These are phyloP conservation scores for Boletus pseudo-olivaceus DNA, from an alignment of 768 basidiomycete species.

Conservation along the genomic window DNA sequence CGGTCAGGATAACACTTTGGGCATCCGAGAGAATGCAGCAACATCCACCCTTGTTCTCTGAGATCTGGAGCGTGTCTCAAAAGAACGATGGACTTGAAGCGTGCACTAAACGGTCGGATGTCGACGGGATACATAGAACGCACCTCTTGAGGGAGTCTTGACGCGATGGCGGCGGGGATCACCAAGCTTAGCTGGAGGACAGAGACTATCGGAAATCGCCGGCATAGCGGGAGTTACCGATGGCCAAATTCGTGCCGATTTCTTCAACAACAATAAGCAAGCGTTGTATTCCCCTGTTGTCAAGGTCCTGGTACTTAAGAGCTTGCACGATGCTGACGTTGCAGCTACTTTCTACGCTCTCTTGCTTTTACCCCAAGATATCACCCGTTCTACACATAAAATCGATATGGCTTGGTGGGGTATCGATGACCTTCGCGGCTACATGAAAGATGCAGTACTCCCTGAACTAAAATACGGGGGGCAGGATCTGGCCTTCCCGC, in stretches of 20 bases:
- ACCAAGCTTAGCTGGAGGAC: constrained; percentile 1
- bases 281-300: constrained; percentile 16
- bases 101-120: background rate
- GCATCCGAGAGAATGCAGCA: constrained; percentile 15
- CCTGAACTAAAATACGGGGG: constrained; percentile 30
- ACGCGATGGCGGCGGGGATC: constrained; percentile 11
- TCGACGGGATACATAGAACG: constrained; percentile 12
- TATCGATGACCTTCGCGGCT: constrained; percentile 33
- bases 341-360: background rate
- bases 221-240: constrained; percentile 25
- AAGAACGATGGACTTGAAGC: background rate
- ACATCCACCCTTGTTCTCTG: constrained; percentile 24
- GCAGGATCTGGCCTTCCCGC: constrained; percentile 18
- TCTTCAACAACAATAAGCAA: constrained; percentile 22
- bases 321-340: background rate
- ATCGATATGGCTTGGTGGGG: constrained; percentile 27
- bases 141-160: constrained; percentile 28
- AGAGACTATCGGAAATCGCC: constrained; percentile 18
- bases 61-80: constrained; percentile 3
- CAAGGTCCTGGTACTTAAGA: constrained; percentile 20
- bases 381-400: background rate
- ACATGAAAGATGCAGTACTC: constrained; percentile 33
- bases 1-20: constrained; percentile 9
- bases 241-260: constrained; percentile 5
- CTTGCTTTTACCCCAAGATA: background rate